Evolutionary conservation across 495 filamentous ascomycete species (phyloP), one percentile per base, ranked within the genome.

Genomic region (Xylaria longipes): DNA sequence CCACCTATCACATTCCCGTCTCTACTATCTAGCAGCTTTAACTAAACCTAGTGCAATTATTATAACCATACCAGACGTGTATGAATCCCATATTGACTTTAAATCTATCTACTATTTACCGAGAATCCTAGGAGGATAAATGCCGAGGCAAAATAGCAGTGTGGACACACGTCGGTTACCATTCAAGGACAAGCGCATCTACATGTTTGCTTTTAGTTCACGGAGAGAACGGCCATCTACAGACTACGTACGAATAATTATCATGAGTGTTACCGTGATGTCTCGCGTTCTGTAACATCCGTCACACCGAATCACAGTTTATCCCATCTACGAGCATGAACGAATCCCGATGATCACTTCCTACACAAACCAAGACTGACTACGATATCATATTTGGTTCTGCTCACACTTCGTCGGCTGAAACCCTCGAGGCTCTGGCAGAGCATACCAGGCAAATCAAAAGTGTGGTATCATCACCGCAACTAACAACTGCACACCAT

Each of bases 141-240:
- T 65, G 43, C 62, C 62, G 62, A 65, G 62, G 62, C 43, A 65
- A 48, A 65, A 65, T 11, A 31, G 43, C 22, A 43, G 20, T 39
- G 58, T 41, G 33, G 58, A 62, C 58, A 35, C 33, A 37, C 60
- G 37, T n/a, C 37, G 35, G 60, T 22, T 12, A 31, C 20, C 60
- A 63, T 41, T 41, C 60, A 15, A 63, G 22, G 37, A 25, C 17
- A 43, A 63, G 60, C n/a, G 60, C 60, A 27, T 35, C n/a, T 60
- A 15, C 29, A 60, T 35, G 17, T 60, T 60, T 17, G 57, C 57
- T 60, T 37, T 54, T 17, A 1, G 20, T 5, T 57, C 6, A 33
- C 29, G 20, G 4, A 58, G 56, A 60, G 57, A n/a, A 27, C 20
- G 37, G 2, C 33, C 22, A 29, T 63, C 60, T 41, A 37, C 5